phyloP scores from a whole-genome alignment of 306 rosid species.

The Canavalia gladiata region DNA sequence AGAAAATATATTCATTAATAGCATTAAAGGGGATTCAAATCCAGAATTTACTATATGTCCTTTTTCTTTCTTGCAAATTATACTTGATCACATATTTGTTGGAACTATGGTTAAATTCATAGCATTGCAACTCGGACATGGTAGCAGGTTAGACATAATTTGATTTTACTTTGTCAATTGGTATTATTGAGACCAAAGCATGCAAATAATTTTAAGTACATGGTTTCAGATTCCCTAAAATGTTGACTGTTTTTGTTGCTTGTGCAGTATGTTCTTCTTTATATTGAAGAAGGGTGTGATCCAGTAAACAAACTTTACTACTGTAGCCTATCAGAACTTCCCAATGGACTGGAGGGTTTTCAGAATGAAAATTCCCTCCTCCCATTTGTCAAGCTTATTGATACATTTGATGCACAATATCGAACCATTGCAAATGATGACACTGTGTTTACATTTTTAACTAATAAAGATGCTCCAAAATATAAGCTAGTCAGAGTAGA shows the following conservation, averaged over 20 bases:
- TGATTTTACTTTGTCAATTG: conserved; percentile 27
- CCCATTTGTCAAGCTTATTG: conserved; percentile 80
- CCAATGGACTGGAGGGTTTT: conserved; percentile 75
- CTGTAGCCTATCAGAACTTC: conserved; percentile 76
- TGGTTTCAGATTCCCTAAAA: not conserved
- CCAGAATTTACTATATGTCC: not conserved
- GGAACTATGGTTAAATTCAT: conserved; percentile 6
- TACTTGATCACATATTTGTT: not conserved
- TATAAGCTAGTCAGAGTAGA: conserved; percentile 86
- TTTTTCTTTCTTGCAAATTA: not conserved
- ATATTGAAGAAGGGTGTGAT: conserved; percentile 79
- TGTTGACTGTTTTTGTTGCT: conserved; percentile 38
- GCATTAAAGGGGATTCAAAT: not conserved
- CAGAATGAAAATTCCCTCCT: conserved; percentile 68
- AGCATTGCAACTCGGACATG: conserved; percentile 25
- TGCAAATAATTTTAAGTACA: conserved; percentile 3
- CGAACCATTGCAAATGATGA: conserved; percentile 80
- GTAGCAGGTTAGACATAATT: conserved; percentile 1
- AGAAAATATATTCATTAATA: not conserved
- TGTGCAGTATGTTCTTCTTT: conserved; percentile 74
- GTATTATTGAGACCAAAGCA: conserved; percentile 9
- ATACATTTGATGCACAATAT: conserved; percentile 78
- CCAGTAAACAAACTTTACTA: conserved; percentile 93
- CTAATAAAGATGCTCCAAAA: conserved; percentile 94
- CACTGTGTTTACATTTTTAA: conserved; percentile 75